Evolutionary conservation across 2,329 filamentous ascomycete species (phyloP).

Genomic region (Clarireedia paspali): DNA sequence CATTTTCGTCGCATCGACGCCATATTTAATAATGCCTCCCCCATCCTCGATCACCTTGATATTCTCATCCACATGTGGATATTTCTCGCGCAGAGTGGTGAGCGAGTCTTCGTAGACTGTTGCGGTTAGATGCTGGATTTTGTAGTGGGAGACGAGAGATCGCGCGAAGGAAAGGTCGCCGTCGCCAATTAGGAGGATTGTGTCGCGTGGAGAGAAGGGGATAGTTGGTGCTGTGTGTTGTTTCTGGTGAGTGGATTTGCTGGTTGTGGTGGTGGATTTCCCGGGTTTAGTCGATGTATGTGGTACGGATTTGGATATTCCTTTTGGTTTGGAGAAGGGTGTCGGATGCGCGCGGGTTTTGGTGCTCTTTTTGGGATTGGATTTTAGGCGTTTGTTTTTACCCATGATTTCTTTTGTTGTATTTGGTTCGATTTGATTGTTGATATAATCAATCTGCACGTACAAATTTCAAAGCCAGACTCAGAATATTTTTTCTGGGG

Average conservation of each 20-base stretch:
- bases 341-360: neutral
- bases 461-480: neutral
- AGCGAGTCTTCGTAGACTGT: slow-evolving; percentile 55
- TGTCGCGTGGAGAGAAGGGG: slow-evolving; percentile 58
- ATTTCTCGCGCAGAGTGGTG: slow-evolving; percentile 59
- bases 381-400: neutral
- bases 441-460: no score
- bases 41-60: slow-evolving; percentile 44
- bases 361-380: neutral
- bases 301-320: neutral
- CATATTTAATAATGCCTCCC: slow-evolving; percentile 44
- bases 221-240: slow-evolving; percentile 44
- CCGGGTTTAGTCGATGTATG: neutral
- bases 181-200: slow-evolving; percentile 71
- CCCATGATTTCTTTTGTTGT: neutral
- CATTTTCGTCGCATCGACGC: slow-evolving; percentile 61
- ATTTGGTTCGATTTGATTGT: neutral
- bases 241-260: neutral
- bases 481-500: neutral
- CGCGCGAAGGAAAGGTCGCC: slow-evolving; percentile 74
- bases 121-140: slow-evolving; percentile 58
- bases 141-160: slow-evolving; percentile 57
- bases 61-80: slow-evolving; percentile 60
- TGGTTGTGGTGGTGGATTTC: no score
- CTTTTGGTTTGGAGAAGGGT: slow-evolving; percentile 7